Percentiles rank a stretch among this genome's conserved stretches.
phyloP scores from a whole-genome alignment of 1,284 basidiomycete species.

The Rhodotorula glutinis region DNA sequence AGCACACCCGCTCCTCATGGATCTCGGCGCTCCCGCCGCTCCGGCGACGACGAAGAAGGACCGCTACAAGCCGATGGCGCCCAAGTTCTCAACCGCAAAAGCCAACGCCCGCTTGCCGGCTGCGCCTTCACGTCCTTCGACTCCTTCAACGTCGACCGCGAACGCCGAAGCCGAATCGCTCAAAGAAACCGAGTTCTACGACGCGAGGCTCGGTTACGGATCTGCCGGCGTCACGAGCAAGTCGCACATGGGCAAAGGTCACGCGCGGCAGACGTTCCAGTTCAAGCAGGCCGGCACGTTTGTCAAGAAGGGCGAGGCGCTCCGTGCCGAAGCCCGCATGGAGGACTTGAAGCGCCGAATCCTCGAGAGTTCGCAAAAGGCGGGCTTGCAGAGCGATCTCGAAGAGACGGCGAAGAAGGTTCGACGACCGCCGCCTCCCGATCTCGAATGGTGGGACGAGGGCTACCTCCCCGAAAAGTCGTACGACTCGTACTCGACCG shows the following conservation, averaged over 20 bases:
- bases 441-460: conserved; percentile 96
- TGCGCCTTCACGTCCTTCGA: conserved; percentile 18
- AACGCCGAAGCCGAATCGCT: conserved; percentile 50
- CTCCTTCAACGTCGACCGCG: conserved; percentile 60
- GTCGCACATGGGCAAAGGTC: conserved; percentile 39
- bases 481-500: conserved; percentile 71
- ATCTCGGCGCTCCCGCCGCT: conserved; percentile 49
- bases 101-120: conserved; percentile 67
- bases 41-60: conserved; percentile 68
- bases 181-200: conserved; percentile 44
- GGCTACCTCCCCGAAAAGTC: conserved; percentile 73
- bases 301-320: conserved; percentile 73
- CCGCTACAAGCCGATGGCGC: conserved; percentile 92
- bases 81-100: conserved; percentile 91
- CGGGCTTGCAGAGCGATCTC: conserved; percentile 87
- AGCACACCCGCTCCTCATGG: conserved; percentile 79
- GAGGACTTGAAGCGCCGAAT: conserved; percentile 90
- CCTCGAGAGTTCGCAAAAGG: conserved; percentile 84
- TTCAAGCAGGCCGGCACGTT: conserved; percentile 92
- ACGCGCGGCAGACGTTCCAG: conserved; percentile 64
- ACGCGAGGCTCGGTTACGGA: conserved; percentile 46
- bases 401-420: conserved; percentile 85
- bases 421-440: conserved; percentile 75
- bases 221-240: conserved; percentile 31
- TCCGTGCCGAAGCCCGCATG: conserved; percentile 69